Percentiles rank a stretch among this genome's conserved stretches.
Conservation (phyloP, 129 eudicot species). For the Escallonia herrerae region DNA sequence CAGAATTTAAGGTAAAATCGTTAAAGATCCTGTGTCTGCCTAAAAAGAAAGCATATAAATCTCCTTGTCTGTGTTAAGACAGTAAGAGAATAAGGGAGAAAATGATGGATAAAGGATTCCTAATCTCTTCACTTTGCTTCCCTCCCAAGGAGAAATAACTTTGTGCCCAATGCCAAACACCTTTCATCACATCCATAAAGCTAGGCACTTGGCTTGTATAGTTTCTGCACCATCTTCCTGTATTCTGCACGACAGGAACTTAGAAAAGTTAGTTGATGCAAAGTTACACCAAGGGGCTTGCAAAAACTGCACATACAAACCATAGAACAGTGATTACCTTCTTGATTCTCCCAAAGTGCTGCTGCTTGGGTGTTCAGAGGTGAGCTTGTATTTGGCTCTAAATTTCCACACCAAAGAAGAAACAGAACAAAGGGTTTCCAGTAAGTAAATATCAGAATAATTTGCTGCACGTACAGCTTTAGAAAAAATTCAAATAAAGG, state of each 20-base stretch:
- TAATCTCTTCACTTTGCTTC: no score
- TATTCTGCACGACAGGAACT: slow-evolving; percentile 48
- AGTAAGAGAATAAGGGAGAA: no score
- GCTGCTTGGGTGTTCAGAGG: slow-evolving; percentile 95
- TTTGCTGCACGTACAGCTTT: no score
- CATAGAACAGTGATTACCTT: slow-evolving; percentile 38
- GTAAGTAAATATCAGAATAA: no score
- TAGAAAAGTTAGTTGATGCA: not conserved
- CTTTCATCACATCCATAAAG: not conserved
- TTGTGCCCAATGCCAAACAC: no score
- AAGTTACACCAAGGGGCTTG: not conserved
- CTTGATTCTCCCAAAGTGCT: slow-evolving; percentile 87
- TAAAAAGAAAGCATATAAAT: no score
- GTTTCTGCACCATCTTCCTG: slow-evolving; percentile 90
- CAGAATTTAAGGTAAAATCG: no score
- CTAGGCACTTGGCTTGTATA: slow-evolving; percentile 59
- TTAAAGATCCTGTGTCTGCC: no score
- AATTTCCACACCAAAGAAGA: not conserved
- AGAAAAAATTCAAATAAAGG: no score
- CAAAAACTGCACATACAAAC: not conserved
- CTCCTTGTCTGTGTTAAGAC: no score
- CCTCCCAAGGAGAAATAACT: no score
- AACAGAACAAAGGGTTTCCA: not conserved
- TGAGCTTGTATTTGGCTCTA: slow-evolving; percentile 92
- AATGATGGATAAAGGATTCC: no score